phyloP scores from a whole-genome alignment of 768 basidiomycete species.

The Kwoniella bestiolae region DNA sequence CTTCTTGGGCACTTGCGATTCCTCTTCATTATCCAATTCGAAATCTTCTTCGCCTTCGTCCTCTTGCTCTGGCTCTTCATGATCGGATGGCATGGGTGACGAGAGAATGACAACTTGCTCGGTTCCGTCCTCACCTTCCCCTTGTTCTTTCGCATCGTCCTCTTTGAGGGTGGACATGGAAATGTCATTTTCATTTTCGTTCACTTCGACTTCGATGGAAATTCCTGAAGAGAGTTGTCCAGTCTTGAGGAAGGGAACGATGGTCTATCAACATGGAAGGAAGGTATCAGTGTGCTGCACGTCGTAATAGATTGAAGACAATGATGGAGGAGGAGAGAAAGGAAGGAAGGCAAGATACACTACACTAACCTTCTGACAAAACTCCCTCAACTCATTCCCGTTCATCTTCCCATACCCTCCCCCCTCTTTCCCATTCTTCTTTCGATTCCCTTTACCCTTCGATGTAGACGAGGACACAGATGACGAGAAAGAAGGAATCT shows the following conservation, averaged over 20 bases:
- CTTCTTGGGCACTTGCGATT: conserved; percentile 10
- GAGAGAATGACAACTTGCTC: background rate
- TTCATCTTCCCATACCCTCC: conserved; percentile 15
- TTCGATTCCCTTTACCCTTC: conserved; percentile 21
- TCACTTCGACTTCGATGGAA: background rate
- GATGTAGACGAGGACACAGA: background rate
- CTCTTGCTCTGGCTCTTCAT: background rate
- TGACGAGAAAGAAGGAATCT: background rate
- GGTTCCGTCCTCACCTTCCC: background rate
- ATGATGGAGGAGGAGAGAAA: no score
- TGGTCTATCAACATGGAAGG: background rate
- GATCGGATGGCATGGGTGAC: background rate
- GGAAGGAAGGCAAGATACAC: background rate
- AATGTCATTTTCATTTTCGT: background rate
- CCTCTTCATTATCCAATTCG: conserved; percentile 12
- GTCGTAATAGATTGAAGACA: no score
- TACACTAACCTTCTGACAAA: conserved; percentile 39
- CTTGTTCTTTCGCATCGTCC: background rate
- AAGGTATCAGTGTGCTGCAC: background rate
- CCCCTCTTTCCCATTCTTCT: background rate
- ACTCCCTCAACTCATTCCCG: conserved; percentile 31
- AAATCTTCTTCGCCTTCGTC: background rate
- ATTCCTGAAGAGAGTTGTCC: conserved; percentile 10
- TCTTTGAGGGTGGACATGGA: conserved; percentile 1
- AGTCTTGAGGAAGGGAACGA: conserved; percentile 32